Conservation (phyloP, 2,329 filamentous ascomycete species). For the Botryotinia globosa region DNA sequence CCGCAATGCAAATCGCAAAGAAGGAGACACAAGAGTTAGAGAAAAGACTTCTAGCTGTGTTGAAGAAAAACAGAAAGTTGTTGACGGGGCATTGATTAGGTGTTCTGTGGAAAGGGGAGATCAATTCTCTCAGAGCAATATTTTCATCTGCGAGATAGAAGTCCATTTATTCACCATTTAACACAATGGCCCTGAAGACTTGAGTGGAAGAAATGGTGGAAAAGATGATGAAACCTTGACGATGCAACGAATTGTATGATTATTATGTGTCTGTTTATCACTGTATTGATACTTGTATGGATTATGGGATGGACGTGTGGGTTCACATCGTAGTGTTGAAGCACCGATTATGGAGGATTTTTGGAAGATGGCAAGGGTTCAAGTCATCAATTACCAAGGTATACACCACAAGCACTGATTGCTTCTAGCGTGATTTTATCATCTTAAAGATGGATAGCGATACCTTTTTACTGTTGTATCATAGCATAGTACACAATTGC, state of each 20-base stretch:
- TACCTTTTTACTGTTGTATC: neutral
- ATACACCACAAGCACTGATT: neutral
- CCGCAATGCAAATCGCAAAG: constrained; percentile 47
- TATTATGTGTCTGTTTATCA: neutral
- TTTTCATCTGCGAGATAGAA: neutral
- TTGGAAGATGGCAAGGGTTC: neutral
- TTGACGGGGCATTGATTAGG: constrained; percentile 38
- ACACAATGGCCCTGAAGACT: neutral
- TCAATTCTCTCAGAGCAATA: neutral
- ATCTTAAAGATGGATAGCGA: neutral
- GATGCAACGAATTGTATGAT: neutral
- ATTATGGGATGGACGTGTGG: neutral
- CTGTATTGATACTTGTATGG: constrained; percentile 8
- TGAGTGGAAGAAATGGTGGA: neutral
- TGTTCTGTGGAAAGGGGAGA: neutral
- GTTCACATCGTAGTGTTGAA: neutral
- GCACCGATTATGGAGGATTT: neutral
- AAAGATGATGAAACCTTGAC: neutral
- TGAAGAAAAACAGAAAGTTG: constrained; percentile 58
- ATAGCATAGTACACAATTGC: neutral
- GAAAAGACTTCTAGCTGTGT: constrained; percentile 57
- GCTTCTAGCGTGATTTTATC: neutral
- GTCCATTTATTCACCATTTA: neutral
- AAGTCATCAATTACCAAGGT: neutral
- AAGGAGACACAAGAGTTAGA: constrained; percentile 62